Evolutionary conservation across 139 green algal species (phyloP), one percentile per base, ranked within the genome.

Genomic region (Volvox africanus): DNA sequence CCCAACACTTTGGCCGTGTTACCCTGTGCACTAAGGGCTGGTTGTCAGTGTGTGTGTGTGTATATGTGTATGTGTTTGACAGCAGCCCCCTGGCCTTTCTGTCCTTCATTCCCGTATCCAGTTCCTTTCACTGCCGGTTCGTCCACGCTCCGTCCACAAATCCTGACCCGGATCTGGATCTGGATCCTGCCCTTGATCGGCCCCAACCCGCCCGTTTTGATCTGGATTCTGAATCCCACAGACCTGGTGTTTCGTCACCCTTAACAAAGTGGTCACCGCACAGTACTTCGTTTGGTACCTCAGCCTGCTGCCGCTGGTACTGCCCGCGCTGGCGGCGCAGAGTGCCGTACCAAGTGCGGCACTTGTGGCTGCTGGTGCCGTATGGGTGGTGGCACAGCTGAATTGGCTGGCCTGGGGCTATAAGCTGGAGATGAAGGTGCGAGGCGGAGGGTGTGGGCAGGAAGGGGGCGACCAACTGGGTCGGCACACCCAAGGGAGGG

Each of bases 201-300:
- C n/a, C n/a, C n/a, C n/a, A n/a, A n/a, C n/a, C n/a, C n/a, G n/a
- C n/a, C n/a, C n/a, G n/a, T n/a, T n/a, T n/a, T n/a, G 44, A 55
- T 55, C 44, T 9, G 44, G 44, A 55, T 55, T 55, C 44, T 55
- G 44, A 9, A 55, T 55, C 68, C 28, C 28, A 2, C 95, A 98
- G 85, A 99, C 97, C 11, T 91, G 98, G 82, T 93, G 94, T 0
- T 99, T 99, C 87, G 98, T 99, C 2, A 93, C 97, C 0, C 96
- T 99, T 89, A 99, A 99, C 92, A 99, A 99, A 92, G 97, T 97
- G 18, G 92, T 92, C 37, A 99, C 97, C 1, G 96, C 97, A 5
- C 98, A 99, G 94, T 99, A 99, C 93, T 99, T 99, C 96, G 98
- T 99, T 6, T 99, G 98, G 98, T 99, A 96, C 89, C 93, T 99